Conservation (phyloP, 192 early-diverging fungal species). For the Gryganskiella cystojenkinii region DNA sequence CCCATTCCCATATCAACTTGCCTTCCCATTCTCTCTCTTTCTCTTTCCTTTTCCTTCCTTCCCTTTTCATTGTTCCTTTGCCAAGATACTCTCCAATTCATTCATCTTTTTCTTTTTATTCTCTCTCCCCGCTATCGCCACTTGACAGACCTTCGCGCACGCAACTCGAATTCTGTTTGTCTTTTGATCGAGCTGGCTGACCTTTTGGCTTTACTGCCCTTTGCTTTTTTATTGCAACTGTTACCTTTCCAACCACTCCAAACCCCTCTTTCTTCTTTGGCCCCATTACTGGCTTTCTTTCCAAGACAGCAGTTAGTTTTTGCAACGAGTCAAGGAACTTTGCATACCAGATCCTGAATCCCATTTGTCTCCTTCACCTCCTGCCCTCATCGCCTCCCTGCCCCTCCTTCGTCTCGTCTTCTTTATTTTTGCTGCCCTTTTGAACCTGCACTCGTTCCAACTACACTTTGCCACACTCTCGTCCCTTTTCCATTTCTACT, state of each 20-base stretch:
- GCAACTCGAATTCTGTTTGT: background rate
- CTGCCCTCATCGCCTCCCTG: too few relatives aligned
- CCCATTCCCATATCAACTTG: background rate
- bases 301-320: background rate
- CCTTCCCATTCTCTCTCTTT: constrained; percentile 1
- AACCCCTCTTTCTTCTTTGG: background rate
- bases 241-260: background rate
- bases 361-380: too few relatives aligned
- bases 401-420: too few relatives aligned
- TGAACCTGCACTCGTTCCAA: too few relatives aligned
- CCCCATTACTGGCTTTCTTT: background rate
- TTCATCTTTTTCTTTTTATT: background rate
- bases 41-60: background rate
- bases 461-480: too few relatives aligned
- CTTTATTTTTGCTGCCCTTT: too few relatives aligned
- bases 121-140: background rate
- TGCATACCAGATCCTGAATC: too few relatives aligned
- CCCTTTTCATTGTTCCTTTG: background rate
- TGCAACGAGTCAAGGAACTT: background rate
- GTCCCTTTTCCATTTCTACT: too few relatives aligned
- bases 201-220: background rate
- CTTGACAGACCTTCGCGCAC: background rate
- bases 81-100: background rate
- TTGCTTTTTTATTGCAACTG: background rate
- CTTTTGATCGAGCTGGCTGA: background rate